Evolutionary conservation across 192 early-diverging fungal species (phyloP).

Genomic region (Gryganskiella cystojenkinii): DNA sequence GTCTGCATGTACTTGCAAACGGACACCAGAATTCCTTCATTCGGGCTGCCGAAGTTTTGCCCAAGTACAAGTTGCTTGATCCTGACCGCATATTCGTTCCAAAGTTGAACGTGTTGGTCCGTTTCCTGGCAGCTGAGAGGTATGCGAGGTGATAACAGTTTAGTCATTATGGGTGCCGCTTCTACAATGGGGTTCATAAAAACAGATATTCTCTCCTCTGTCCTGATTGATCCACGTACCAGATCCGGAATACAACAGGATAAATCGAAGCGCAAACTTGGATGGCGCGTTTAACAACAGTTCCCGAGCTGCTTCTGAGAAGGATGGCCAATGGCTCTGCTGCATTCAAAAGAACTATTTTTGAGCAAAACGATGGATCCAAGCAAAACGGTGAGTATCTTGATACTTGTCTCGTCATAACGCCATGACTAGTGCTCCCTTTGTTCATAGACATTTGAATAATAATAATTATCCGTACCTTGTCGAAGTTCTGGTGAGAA

Average conservation of each 20-base stretch:
- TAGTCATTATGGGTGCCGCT: not conserved
- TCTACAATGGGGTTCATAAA: not conserved
- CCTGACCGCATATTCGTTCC: slow-evolving; percentile 45
- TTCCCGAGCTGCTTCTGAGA: slow-evolving; percentile 6
- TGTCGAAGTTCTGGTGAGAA: slow-evolving; percentile 19
- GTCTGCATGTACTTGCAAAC: slow-evolving; percentile 41
- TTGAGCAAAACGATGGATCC: not conserved
- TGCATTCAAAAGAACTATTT: slow-evolving; percentile 21
- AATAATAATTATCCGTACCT: slow-evolving; percentile 12
- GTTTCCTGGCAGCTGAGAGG: slow-evolving; percentile 27
- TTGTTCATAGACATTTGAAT: too few species aligned
- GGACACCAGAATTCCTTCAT: slow-evolving; percentile 28
- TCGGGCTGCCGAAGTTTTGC: slow-evolving; percentile 7
- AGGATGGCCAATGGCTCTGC: slow-evolving; percentile 21
- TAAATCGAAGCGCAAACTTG: slow-evolving; percentile 43
- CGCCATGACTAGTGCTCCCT: not conserved
- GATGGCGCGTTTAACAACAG: slow-evolving; percentile 22
- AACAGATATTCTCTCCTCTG: not conserved
- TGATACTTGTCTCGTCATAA: too few species aligned
- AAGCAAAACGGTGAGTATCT: too few species aligned
- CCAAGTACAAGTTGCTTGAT: slow-evolving; percentile 26
- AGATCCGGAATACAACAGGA: slow-evolving; percentile 31
- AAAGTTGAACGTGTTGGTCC: slow-evolving; percentile 10
- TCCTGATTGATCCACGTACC: slow-evolving; percentile 14
- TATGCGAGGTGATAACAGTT: not conserved